Evolutionary conservation across 306 rosid genomes (phyloP), one percentile per base, ranked within the genome.

Genomic region (Canavalia gladiata): DNA sequence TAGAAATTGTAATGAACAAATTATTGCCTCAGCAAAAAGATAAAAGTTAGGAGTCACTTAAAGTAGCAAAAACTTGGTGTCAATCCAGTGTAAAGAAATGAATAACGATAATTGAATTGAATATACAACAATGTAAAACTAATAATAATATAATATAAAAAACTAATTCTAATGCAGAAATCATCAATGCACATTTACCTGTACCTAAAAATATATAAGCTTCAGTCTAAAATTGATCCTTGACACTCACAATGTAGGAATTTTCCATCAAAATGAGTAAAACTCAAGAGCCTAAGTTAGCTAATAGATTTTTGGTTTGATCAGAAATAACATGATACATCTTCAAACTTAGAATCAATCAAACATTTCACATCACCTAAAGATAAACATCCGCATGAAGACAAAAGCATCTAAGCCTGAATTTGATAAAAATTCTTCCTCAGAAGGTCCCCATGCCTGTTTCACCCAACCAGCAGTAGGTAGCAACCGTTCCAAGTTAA

Each of bases 381-480:
- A 92, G 81, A 89, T 84, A 66, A 94, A 86, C 55, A 89, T 89
- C 75, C 98, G 97, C 85, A 89, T 84, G 83, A 90, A 89, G 62
- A 92, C 93, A 43, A 94, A 86, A 43, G 94, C 98, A 74, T 94
- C 98, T 52, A 94, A 71, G 83, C 97, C 94, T 9, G 89, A 49
- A 68, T 6, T 84, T 2, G 90, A 78, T 82, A 92, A 57, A 78
- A 94, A 76, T 8, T 94, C 88, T 10, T 92, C 90, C 47, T 90
- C 98, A 0, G 97, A 83, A 58, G 87, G 92, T 49, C 66, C 67
- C 98, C 98, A 94, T 31, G 98, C 98, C 51, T 84, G 81, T 66
- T n/a, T 84, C 66, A 94, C 88, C 98, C 98, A 94, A 56, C 97
- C 89, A 45, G 91, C 84, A 74, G 94, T 87, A 1, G 98, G 98